Percentiles rank a stretch among this genome's conserved stretches.
phyloP scores from a whole-genome alignment of 345 rosid species.

The Lepidium aucheri region DNA sequence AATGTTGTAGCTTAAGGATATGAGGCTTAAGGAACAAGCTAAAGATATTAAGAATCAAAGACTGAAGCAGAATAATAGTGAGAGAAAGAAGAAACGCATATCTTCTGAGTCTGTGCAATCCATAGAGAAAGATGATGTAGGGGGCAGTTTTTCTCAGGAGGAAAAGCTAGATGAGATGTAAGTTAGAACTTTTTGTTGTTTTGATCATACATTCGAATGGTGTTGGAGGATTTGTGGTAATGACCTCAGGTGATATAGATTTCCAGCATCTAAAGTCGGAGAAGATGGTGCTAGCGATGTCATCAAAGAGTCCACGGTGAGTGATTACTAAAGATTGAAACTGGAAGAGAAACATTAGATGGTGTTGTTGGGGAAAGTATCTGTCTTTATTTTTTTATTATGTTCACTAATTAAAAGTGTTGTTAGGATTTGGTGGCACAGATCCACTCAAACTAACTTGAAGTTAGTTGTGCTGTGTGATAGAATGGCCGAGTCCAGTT shows the following conservation, averaged over 20 bases:
- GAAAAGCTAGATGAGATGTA: conserved; percentile 22
- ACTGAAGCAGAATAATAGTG: conserved; percentile 28
- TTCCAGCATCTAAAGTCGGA: neutral
- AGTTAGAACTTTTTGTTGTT: neutral
- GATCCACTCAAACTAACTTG: neutral
- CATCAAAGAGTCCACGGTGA: conserved; percentile 7
- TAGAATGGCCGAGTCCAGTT: neutral
- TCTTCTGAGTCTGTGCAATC: neutral
- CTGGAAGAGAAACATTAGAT: neutral
- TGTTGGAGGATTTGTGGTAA: neutral
- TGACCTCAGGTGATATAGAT: conserved; percentile 9
- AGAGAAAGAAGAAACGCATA: conserved; percentile 27
- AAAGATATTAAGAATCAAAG: conserved; percentile 64
- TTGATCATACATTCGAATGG: neutral
- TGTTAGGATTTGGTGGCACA: neutral
- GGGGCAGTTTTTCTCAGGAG: neutral
- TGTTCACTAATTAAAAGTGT: neutral
- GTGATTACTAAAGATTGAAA: neutral
- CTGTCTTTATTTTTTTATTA: too few species aligned
- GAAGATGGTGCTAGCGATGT: neutral
- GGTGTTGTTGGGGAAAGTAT: neutral
- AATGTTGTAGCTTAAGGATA: conserved; percentile 49
- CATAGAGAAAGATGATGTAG: neutral
- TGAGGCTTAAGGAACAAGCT: conserved; percentile 74
- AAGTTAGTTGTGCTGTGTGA: neutral